A percentile compares a stretch with the other conserved stretches of the same genome.
These are phyloP conservation scores for Niebla homalea DNA, from an alignment of 495 filamentous ascomycete species.

Conservation along the genomic window DNA sequence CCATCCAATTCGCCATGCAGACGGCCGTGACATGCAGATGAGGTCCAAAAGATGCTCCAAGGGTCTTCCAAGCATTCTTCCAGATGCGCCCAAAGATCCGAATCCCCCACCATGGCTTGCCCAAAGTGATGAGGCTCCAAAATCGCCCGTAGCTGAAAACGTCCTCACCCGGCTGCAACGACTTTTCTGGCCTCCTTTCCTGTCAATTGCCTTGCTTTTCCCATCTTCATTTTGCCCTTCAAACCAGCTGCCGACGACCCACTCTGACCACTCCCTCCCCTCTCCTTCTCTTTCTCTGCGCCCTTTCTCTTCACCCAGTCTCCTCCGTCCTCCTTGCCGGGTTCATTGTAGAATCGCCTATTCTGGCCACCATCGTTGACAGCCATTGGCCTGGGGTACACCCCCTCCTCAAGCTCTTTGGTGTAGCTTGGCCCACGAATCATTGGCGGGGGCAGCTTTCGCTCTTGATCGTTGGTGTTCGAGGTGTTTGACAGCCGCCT, in stretches of 20 bases:
- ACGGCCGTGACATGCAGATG: too few relatives aligned
- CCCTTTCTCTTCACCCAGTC: not conserved
- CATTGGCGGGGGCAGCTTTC: conserved; percentile 10
- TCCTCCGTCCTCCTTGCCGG: not conserved
- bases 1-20: too few relatives aligned
- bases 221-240: not conserved
- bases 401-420: conserved; percentile 6
- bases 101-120: not conserved
- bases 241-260: not conserved
- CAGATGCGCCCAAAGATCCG: too few relatives aligned
- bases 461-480: not conserved
- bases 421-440: conserved; percentile 12
- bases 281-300: not conserved
- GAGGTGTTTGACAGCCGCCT: not conserved
- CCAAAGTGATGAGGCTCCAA: not conserved
- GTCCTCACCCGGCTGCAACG: conserved; percentile 1
- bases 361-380: conserved; percentile 3
- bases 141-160: not conserved
- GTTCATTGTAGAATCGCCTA: not conserved
- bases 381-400: conserved; percentile 10
- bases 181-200: conserved; percentile 16
- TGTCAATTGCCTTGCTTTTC: not conserved
- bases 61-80: too few relatives aligned
- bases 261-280: not conserved
- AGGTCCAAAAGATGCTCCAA: too few relatives aligned